Evolutionary conservation across 352 stramenopile genomes (phyloP), one percentile per base, ranked within the genome.

Genomic region (Phytophthora idaei): DNA sequence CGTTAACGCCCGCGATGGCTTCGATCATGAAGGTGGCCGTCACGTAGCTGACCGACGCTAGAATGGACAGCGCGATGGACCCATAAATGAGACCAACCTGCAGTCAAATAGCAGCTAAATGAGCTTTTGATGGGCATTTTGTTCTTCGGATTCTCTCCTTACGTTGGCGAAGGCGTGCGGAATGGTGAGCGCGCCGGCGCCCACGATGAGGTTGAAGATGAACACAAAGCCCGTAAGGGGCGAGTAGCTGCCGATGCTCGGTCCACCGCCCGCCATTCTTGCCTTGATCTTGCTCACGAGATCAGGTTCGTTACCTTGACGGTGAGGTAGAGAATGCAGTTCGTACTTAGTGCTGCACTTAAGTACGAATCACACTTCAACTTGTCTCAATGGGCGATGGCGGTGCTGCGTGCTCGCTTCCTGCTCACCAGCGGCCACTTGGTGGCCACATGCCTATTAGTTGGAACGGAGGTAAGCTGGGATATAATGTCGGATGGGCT

Each of bases 181-280:
- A 54, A 96, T 96, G 14, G 87, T 96, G 55, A 96, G 85, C 57
- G 87, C 89, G 36, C 89, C 89, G 31, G 89, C 87, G 50, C 87
- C 89, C 29, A 96, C 89, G 61, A 96, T 94, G 64, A 95, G 87
- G 74, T 96, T 96, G 74, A 96, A 95, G 73, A 96, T 90, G 77
- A 96, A 96, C n/a, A 96, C 78, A 64, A 96, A 96, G 74, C 87
- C 89, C 66, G 89, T 96, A 50, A 90, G 71, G 63, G 87, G 86
- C 68, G 88, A 93, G 74, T 95, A 95, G 74, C 81, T 91, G 14
- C 85, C 83, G 51, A 81, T 80, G 59, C 51, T 76, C 5, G 67
- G 73, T n/a, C 58, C 74, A 53, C 76, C 77, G 61, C 80, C 76
- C 31, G 78, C 77, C 85, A 91, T 93, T 31, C 14, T 65, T 17